Conservation (phyloP, 495 filamentous ascomycete species). For the Cudoniella acicularis region DNA sequence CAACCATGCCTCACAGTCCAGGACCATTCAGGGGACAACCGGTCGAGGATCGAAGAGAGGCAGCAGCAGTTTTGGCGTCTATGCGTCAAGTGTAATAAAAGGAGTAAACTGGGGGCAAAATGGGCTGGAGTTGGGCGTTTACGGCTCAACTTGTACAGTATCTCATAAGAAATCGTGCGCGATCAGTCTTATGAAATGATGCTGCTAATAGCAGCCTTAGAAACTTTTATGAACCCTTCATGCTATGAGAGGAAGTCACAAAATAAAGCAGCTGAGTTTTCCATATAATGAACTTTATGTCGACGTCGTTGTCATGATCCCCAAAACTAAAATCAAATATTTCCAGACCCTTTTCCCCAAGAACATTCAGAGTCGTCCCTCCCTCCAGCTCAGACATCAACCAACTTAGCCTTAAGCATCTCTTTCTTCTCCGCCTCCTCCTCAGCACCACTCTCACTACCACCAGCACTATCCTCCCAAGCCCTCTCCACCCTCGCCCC, state of each 20-base stretch:
- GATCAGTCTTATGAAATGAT: neutral
- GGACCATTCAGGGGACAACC: conserved; percentile 6
- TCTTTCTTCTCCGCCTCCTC: conserved; percentile 3
- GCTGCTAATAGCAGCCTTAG: neutral
- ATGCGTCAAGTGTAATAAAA: conserved; percentile 15
- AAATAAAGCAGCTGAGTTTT: no score
- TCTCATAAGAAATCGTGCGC: neutral
- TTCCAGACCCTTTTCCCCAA: no score
- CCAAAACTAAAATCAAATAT: neutral
- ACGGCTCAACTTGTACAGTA: conserved; percentile 2
- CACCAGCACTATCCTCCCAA: conserved; percentile 23
- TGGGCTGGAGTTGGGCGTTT: neutral
- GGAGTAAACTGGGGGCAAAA: neutral
- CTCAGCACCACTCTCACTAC: neutral
- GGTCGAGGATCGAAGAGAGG: conserved; percentile 17
- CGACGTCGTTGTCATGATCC: no score
- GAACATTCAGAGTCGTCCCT: no score
- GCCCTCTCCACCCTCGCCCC: conserved; percentile 14
- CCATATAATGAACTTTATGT: no score
- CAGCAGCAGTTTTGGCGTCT: conserved; percentile 21
- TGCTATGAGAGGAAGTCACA: neutral
- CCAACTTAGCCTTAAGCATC: conserved; percentile 9
- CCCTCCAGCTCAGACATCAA: conserved; percentile 17
- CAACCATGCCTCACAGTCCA: neutral
- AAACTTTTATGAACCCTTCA: neutral